Evolutionary conservation across 106 monocot species (phyloP).

Genomic region (Dioscorea alata): DNA sequence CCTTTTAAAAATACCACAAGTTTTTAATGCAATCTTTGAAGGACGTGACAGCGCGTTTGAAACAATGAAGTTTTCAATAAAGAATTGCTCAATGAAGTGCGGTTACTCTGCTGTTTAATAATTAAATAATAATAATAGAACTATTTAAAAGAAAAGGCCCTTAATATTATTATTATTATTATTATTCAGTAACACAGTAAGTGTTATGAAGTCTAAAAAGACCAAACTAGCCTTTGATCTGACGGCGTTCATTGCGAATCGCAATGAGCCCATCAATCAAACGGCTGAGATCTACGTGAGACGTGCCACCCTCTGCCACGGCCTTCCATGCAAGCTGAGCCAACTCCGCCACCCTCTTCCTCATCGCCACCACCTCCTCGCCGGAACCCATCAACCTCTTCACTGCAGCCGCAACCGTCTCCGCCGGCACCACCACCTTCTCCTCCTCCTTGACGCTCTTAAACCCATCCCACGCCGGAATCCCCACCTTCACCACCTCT

Average conservation of each 20-base stretch:
- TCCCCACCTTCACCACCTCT: constrained; percentile 7
- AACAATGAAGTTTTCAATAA: too few relatives aligned
- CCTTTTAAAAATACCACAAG: too few relatives aligned
- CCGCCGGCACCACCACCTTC: neutral
- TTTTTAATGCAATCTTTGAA: too few relatives aligned
- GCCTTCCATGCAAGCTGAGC: neutral
- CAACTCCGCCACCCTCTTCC: neutral
- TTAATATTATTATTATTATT: too few relatives aligned
- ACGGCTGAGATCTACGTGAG: neutral
- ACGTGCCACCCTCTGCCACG: neutral
- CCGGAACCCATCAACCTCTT: constrained; percentile 1
- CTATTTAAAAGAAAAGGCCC: too few relatives aligned
- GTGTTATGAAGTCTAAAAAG: too few relatives aligned
- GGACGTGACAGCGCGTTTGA: too few relatives aligned
- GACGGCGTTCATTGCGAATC: neutral
- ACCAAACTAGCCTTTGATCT: too few relatives aligned
- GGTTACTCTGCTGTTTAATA: too few relatives aligned
- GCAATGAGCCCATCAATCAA: neutral
- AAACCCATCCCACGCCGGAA: neutral
- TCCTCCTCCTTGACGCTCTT: neutral
- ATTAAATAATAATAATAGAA: too few relatives aligned
- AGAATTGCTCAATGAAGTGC: too few relatives aligned
- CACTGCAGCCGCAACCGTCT: neutral
- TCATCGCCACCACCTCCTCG: constrained; percentile 4
- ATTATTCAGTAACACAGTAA: too few relatives aligned